Evolutionary conservation across 371 early-diverging fungal species (phyloP).

Genomic region (Mortierella sp.): DNA sequence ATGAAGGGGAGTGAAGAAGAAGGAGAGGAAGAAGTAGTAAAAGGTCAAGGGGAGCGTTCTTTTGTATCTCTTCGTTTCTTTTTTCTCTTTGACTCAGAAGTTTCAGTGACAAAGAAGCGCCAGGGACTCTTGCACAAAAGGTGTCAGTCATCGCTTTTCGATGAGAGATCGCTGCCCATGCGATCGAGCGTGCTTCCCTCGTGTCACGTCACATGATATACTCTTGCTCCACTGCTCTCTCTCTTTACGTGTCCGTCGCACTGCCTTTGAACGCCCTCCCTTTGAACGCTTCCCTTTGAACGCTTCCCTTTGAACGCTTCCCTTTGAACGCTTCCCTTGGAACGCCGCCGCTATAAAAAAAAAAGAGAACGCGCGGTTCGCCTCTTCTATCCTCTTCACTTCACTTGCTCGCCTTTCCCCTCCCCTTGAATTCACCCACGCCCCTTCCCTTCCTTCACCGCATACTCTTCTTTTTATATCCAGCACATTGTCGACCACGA

Average conservation of each 20-base stretch:
- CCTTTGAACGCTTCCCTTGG: too few species aligned
- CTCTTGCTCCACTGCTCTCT: too few species aligned
- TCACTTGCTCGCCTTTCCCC: background rate
- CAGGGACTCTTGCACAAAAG: background rate
- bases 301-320: too few species aligned
- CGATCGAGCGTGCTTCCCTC: too few species aligned
- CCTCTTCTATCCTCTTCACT: background rate
- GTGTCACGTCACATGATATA: too few species aligned
- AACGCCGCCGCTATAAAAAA: too few species aligned
- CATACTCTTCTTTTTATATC: background rate
- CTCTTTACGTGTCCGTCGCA: too few species aligned
- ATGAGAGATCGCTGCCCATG: too few species aligned
- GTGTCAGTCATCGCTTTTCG: conserved; percentile 1
- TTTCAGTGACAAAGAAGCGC: background rate
- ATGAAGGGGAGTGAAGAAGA: background rate
- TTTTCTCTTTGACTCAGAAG: conserved; percentile 27
- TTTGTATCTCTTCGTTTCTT: background rate
- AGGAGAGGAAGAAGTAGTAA: background rate
- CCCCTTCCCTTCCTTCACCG: background rate
- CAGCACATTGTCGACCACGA: conserved; percentile 2
- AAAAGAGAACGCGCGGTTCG: too few species aligned
- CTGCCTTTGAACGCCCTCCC: too few species aligned
- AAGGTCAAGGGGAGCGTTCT: background rate
- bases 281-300: too few species aligned
- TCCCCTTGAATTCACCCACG: background rate